These are phyloP conservation scores for Colletotrichum horii DNA, from an alignment of 2,329 filamentous ascomycete species.

Conservation along the genomic window DNA sequence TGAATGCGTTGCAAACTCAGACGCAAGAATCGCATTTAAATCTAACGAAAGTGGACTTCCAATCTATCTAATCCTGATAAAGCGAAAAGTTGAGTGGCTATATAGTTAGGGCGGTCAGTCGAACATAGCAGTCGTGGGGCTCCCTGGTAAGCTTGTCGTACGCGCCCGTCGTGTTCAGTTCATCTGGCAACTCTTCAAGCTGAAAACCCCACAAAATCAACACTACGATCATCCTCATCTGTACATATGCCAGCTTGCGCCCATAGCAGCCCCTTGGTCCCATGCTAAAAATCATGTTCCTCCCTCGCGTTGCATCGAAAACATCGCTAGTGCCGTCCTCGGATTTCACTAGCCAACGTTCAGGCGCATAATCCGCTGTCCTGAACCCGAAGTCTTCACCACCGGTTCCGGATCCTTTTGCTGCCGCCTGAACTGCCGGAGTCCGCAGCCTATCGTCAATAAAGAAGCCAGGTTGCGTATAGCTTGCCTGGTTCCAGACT, in stretches of 20 bases:
- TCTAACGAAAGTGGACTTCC: background rate
- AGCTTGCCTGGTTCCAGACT: conserved; percentile 24
- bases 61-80: background rate
- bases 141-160: conserved; percentile 13
- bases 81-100: background rate
- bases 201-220: background rate
- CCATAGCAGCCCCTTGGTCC: conserved; percentile 44
- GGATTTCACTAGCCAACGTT: conserved; percentile 37
- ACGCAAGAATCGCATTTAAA: background rate
- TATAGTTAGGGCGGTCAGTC: background rate
- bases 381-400: conserved; percentile 6
- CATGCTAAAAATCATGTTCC: conserved; percentile 37
- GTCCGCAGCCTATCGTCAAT: conserved; percentile 32
- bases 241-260: conserved; percentile 33
- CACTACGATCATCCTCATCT: background rate
- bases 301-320: conserved; percentile 38
- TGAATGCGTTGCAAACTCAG: background rate
- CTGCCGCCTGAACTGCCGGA: background rate
- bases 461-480: conserved; percentile 29
- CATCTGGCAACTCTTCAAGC: background rate
- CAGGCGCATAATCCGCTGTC: conserved; percentile 35
- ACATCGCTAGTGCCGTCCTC: conserved; percentile 17
- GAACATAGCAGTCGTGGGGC: conserved; percentile 10
- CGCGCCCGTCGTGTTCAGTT: conserved; percentile 6
- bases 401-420: conserved; percentile 24